phyloP scores from a whole-genome alignment of 352 stramenopile species.

The Globisporangium middletonii region DNA sequence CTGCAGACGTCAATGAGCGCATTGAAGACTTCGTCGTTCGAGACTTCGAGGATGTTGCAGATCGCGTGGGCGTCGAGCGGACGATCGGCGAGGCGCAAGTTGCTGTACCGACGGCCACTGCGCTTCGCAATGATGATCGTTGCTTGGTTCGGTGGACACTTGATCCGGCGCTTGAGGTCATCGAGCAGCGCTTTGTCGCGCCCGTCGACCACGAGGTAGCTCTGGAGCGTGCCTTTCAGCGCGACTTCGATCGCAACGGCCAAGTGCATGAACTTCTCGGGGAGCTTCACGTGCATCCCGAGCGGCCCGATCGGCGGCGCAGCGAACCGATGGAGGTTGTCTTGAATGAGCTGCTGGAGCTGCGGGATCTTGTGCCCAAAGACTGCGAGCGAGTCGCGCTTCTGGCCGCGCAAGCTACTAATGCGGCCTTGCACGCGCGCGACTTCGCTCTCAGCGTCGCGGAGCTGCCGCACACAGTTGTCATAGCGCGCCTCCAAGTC shows the following conservation, averaged over 20 bases:
- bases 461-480: constrained; percentile 44
- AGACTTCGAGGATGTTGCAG: constrained; percentile 72
- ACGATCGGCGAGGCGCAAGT: constrained; percentile 51
- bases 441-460: constrained; percentile 50
- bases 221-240: constrained; percentile 66
- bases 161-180: constrained; percentile 59
- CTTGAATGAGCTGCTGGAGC: constrained; percentile 68
- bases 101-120: constrained; percentile 39
- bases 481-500: constrained; percentile 56
- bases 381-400: constrained; percentile 48
- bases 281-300: constrained; percentile 67
- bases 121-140: constrained; percentile 77
- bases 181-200: constrained; percentile 73
- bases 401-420: constrained; percentile 40
- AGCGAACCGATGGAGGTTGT: constrained; percentile 61
- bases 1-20: constrained; percentile 71
- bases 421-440: constrained; percentile 39
- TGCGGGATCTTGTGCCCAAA: constrained; percentile 66
- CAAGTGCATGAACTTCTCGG: constrained; percentile 59
- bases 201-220: constrained; percentile 72
- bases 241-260: constrained; percentile 68
- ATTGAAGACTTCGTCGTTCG: constrained; percentile 77
- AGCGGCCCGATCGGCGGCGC: constrained; percentile 66
- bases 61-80: constrained; percentile 52
- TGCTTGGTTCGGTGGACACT: constrained; percentile 64